Evolutionary conservation across 768 basidiomycete genomes (phyloP).

Genomic region (Leccinum disarticulatum): DNA sequence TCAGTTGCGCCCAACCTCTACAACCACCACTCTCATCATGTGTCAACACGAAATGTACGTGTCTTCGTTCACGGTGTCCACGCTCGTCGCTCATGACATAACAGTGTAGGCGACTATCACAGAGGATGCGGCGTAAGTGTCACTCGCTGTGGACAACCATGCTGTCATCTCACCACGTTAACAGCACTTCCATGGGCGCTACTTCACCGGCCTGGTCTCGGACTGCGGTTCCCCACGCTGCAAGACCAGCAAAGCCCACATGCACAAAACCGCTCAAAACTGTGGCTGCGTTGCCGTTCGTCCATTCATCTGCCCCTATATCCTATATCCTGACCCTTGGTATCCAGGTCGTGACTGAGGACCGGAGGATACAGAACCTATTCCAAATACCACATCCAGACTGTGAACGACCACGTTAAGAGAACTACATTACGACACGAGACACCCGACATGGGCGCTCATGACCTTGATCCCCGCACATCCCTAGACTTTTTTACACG

Average conservation of each 20-base stretch:
- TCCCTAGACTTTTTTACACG: conserved; percentile 16
- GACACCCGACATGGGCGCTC: neutral
- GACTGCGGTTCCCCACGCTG: conserved; percentile 34
- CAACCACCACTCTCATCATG: conserved; percentile 18
- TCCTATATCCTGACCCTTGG: neutral
- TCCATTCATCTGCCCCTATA: conserved; percentile 16
- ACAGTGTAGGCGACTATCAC: conserved; percentile 38
- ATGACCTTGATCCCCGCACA: conserved; percentile 1
- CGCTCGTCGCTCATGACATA: conserved; percentile 3
- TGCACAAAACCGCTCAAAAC: conserved; percentile 36
- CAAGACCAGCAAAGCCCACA: conserved; percentile 36
- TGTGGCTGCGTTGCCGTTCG: conserved; percentile 33
- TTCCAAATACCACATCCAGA: conserved; percentile 37
- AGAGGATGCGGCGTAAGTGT: conserved; percentile 36
- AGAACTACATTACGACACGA: neutral
- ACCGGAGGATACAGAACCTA: conserved; percentile 37
- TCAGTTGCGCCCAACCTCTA: neutral
- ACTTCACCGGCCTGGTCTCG: conserved; percentile 33
- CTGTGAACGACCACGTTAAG: conserved; percentile 26
- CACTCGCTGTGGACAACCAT: neutral
- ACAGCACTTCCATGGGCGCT: conserved; percentile 40
- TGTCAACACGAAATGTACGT: conserved; percentile 40
- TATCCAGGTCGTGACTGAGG: conserved; percentile 34
- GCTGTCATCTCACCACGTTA: conserved; percentile 8
- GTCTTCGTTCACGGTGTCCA: neutral